Evolutionary conservation across 2,329 filamentous ascomycete species (phyloP), one percentile per base, ranked within the genome.

Genomic region (Penicillium capsulatum): DNA sequence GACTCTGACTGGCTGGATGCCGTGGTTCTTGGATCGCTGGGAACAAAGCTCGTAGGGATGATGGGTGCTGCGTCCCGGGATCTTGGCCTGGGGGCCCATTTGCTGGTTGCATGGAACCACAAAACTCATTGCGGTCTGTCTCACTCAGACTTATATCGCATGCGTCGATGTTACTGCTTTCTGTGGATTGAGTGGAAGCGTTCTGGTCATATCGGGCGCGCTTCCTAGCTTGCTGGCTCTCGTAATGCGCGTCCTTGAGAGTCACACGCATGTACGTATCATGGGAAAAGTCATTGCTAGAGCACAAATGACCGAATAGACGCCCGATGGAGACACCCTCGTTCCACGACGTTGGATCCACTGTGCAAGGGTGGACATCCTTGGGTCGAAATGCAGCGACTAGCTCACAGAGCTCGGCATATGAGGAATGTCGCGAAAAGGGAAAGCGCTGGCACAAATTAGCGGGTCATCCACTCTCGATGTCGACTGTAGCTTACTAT

Each of bases 401-500:
- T 1, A 96, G 67, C 37, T 80, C 66, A 47, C 86, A 84, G 2
- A 94, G 74, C 59, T 96, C 91, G 0, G 72, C 69, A 44, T 92
- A 91, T 0, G 87, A 94, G 0, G 91, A 94, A 62, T 97, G 91
- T 1, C 91, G 78, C 0, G 91, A 91, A 57, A 90, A 96, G 0
- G 90, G 86, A 50, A 95, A 96, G 14, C 68, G 72, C 69, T 68
- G 31, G 22, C 10, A n/a, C 2, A 3, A 8, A 27, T 53, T 32
- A 56, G 50, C 17, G 16, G 8, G 4, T 2, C 8, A 4, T 7
- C 14, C 17, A 7, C 3, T 14, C 17, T 16, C 4, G 20, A 38
- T n/a, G 3, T 14, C 3, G 15, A 17, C 16, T n/a, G n/a, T 11
- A 1, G 54, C 63, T 43, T 48, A 68, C 64, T 34, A 68, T 67